phyloP scores from a whole-genome alignment of 345 rosid genomes.

The Leavenworthia alabamica region DNA sequence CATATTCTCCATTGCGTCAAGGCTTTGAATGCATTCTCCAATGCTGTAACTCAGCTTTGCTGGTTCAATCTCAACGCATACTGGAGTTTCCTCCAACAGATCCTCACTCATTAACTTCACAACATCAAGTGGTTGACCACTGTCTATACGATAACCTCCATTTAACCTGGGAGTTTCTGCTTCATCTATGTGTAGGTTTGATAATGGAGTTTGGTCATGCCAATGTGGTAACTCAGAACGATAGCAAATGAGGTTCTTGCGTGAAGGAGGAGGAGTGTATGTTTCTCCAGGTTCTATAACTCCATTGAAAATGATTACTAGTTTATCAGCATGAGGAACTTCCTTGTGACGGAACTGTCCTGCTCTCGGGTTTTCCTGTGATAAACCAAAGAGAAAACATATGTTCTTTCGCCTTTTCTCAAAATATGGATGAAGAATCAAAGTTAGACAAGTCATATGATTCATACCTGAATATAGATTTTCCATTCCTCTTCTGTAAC shows the following conservation, averaged over 20 bases:
- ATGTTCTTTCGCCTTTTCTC: too few species aligned
- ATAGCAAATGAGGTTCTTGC: slow-evolving; percentile 10
- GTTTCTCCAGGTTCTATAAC: slow-evolving; percentile 29
- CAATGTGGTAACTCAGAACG: slow-evolving; percentile 19
- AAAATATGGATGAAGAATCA: background rate
- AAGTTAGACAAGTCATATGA: background rate
- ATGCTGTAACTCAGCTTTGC: slow-evolving; percentile 33
- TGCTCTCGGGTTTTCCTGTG: slow-evolving; percentile 41
- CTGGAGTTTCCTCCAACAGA: slow-evolving; percentile 28
- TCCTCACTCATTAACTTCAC: slow-evolving; percentile 18
- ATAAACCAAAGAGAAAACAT: slow-evolving; percentile 1
- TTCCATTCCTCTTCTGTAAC: slow-evolving; percentile 43
- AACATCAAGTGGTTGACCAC: slow-evolving; percentile 14
- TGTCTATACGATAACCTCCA: background rate
- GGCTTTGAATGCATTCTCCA: slow-evolving; percentile 48
- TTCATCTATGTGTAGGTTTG: slow-evolving; percentile 25
- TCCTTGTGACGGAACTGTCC: slow-evolving; percentile 40
- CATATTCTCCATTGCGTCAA: slow-evolving; percentile 39
- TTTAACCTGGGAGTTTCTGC: slow-evolving; percentile 13
- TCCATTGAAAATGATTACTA: slow-evolving; percentile 38
- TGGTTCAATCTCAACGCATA: slow-evolving; percentile 21
- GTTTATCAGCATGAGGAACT: slow-evolving; percentile 37
- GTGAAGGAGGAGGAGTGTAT: slow-evolving; percentile 30
- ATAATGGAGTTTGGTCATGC: slow-evolving; percentile 6
- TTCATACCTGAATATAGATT: slow-evolving; percentile 31